These are phyloP conservation scores for Dendrocalamus sinicus DNA, from an alignment of 176 grass and related monocot genomes.

Conservation along the genomic window DNA sequence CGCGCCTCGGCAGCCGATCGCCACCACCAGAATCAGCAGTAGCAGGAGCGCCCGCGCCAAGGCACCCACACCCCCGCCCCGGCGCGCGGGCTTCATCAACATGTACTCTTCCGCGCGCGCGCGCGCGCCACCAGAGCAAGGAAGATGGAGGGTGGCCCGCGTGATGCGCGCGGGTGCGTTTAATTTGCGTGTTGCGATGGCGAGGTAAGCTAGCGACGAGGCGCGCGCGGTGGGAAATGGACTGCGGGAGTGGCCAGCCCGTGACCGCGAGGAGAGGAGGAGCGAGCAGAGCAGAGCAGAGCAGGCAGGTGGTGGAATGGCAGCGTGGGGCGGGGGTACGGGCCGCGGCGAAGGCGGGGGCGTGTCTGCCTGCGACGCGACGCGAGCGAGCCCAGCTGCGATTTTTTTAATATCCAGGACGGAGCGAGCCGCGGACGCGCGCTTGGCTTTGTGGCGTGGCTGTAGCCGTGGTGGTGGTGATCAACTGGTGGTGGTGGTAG, in stretches of 20 bases:
- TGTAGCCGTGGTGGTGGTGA: neutral
- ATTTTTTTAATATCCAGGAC: conserved; percentile 21
- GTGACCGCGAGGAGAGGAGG: neutral
- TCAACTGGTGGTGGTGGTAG: too few species aligned
- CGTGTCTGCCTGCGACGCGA: conserved; percentile 1
- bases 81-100: conserved; percentile 36
- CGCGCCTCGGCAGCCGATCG: neutral
- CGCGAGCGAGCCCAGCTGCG: neutral
- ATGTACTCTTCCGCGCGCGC: too few species aligned
- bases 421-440: neutral
- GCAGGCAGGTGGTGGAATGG: neutral
- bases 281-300: neutral
- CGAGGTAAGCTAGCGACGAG: neutral
- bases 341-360: conserved; percentile 32
- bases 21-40: neutral
- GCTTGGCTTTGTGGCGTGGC: neutral
- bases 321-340: conserved; percentile 25
- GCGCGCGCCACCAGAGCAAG: neutral
- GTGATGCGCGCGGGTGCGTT: neutral
- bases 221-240: neutral
- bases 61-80: conserved; percentile 3
- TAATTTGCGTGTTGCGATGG: neutral
- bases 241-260: neutral
- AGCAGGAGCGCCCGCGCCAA: neutral
- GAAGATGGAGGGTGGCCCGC: neutral